These are phyloP conservation scores for Leavenworthia alabamica DNA, from an alignment of 345 rosid species.

Conservation along the genomic window DNA sequence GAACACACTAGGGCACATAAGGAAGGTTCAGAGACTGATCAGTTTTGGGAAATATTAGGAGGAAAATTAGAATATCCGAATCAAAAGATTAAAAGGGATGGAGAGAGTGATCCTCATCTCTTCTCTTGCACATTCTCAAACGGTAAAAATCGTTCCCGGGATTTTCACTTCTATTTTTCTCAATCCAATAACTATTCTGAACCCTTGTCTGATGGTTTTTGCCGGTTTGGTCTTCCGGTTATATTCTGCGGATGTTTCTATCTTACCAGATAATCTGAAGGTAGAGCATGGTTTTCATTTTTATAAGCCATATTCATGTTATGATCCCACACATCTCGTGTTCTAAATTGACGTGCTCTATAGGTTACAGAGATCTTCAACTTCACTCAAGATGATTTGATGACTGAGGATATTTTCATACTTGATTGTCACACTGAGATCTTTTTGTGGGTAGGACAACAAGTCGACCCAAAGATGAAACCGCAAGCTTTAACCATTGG, in stretches of 20 bases:
- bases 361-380: constrained; percentile 88
- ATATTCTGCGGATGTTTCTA: constrained; percentile 8
- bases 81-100: constrained; percentile 59
- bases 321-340: constrained; percentile 1
- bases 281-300: constrained; percentile 22
- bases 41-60: constrained; percentile 83
- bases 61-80: constrained; percentile 80
- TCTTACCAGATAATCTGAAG: constrained; percentile 70
- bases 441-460: constrained; percentile 94
- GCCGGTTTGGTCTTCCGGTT: constrained; percentile 8
- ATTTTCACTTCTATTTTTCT: not conserved
- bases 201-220: not conserved
- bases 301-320: not conserved
- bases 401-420: constrained; percentile 96
- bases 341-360: constrained; percentile 1
- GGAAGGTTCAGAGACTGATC: constrained; percentile 91
- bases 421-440: constrained; percentile 81
- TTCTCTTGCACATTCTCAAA: constrained; percentile 67
- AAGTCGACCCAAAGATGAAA: constrained; percentile 72
- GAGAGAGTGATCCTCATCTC: constrained; percentile 91
- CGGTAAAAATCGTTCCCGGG: constrained; percentile 9
- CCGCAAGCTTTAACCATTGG: constrained; percentile 64
- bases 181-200: not conserved
- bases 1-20: constrained; percentile 70
- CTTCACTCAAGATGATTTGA: constrained; percentile 91